These are phyloP conservation scores for Paramecium sexaurelia DNA, from an alignment of 73 alveolate species.

Conservation along the genomic window DNA sequence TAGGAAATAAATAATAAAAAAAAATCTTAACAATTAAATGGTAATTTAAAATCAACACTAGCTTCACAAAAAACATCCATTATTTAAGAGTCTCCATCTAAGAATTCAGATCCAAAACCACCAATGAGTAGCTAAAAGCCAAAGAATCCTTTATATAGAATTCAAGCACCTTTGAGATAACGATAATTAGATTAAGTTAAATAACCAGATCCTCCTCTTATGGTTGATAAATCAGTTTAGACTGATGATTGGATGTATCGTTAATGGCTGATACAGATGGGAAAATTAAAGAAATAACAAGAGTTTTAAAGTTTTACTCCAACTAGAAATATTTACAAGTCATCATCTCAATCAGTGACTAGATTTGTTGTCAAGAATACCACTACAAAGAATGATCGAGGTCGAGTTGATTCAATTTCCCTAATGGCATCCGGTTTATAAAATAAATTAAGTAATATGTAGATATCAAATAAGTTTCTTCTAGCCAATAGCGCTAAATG, in stretches of 20 bases:
- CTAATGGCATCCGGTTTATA: constrained; percentile 41
- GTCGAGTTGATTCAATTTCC: constrained; percentile 40
- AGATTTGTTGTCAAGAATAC: constrained; percentile 35
- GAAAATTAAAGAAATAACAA: neutral
- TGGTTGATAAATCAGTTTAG: constrained; percentile 33
- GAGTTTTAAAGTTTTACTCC: neutral
- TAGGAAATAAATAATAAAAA: neutral
- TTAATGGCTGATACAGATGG: constrained; percentile 19
- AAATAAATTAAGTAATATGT: neutral
- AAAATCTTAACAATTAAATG: neutral
- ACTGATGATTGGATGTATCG: constrained; percentile 51
- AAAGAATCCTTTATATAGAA: constrained; percentile 50
- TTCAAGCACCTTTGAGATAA: constrained; percentile 1
- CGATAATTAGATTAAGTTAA: neutral
- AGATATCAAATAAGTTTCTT: neutral
- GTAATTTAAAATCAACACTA: neutral
- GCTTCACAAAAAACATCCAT: neutral
- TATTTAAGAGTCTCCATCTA: neutral
- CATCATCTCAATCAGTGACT: constrained; percentile 35
- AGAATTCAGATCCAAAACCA: neutral
- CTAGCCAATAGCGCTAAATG: constrained; percentile 4
- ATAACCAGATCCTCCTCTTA: constrained; percentile 9
- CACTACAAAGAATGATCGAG: neutral
- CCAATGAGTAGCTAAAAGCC: constrained; percentile 47
- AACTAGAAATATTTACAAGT: neutral